Evolutionary conservation across 176 grass and related monocot genomes (phyloP), one percentile per base, ranked within the genome.

Genomic region (Triticum urartu): DNA sequence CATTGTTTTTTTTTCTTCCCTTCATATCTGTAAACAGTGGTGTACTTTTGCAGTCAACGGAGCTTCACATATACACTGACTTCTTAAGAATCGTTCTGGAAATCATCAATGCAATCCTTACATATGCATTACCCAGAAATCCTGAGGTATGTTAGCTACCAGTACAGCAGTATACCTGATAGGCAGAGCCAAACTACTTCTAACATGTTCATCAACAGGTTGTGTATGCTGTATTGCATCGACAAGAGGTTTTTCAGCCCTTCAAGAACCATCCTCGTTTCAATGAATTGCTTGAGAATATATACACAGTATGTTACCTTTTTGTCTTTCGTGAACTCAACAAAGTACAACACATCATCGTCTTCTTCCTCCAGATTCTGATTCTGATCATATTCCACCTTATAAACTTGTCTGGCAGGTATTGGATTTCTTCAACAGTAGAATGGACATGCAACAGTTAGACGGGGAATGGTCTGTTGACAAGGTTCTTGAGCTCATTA

Each of bases 201-300:
- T 80, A 87, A 70, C 77, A 79, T 48, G 32, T 77, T 62, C 79
- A 59, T 68, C 22, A 90, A 78, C 87, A 99, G 97, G 97, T 99
- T 85, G 90, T 99, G 69, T 99, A 99, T 96, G 97, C 97, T 80
- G 79, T 99, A 89, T 81, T 99, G 97, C 97, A 96, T 70, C 93
- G 94, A 17, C 97, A 99, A 87, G 97, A 99, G 83, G 94, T 99
- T 65, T 99, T 99, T 83, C 76, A 92, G 68, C 97, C 97, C 84
- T 99, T 99, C 70, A 99, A 96, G 87, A 93, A 92, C 34, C 97
- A 99, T 90, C 97, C 97, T 76, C 92, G 94, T 67, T 99, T 99
- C 58, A 96, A 99, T 80, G 97, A 99, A 89, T 80, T 99, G 79
- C 90, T 99, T 83, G 97, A 99, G 83, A 99, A 99, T 84, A 91